These are phyloP conservation scores for Yamadazyma kanchanaburiensis DNA, from an alignment of 1,139 yeast genomes.

Conservation along the genomic window DNA sequence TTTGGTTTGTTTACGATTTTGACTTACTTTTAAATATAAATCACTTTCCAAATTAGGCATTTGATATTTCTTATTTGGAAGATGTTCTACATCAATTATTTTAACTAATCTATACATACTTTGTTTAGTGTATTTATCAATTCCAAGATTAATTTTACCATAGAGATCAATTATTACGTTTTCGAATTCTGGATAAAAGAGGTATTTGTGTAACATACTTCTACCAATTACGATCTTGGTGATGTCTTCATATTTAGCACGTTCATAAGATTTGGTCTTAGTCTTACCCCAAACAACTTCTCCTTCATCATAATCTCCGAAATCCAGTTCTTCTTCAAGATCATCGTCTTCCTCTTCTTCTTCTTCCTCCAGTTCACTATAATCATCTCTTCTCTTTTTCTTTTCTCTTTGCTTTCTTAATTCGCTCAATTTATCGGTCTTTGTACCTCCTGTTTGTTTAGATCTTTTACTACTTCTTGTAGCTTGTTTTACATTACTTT, in stretches of 20 bases:
- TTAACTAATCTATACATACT: slow-evolving; percentile 84
- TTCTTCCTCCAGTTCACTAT: slow-evolving; percentile 42
- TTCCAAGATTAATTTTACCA: slow-evolving; percentile 80
- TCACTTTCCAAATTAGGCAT: slow-evolving; percentile 56
- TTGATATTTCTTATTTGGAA: slow-evolving; percentile 54
- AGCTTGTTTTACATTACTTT: slow-evolving; percentile 20
- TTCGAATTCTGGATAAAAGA: slow-evolving; percentile 80
- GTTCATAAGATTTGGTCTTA: slow-evolving; percentile 16
- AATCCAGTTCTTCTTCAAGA: slow-evolving; percentile 34
- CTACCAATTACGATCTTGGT: slow-evolving; percentile 77
- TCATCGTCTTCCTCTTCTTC: slow-evolving; percentile 35
- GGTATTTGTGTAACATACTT: slow-evolving; percentile 65
- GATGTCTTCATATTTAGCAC: slow-evolving; percentile 50
- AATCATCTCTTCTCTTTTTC: slow-evolving; percentile 39
- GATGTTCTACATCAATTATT: slow-evolving; percentile 58
- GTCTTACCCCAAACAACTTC: slow-evolving; percentile 53
- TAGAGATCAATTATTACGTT: slow-evolving; percentile 68
- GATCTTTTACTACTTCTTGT: slow-evolving; percentile 25
- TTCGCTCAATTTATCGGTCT: slow-evolving; percentile 66
- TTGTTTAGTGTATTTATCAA: slow-evolving; percentile 56
- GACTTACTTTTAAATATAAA: slow-evolving; percentile 61
- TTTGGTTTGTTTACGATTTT: slow-evolving; percentile 64
- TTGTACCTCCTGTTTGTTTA: slow-evolving; percentile 27
- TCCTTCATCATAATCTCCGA: slow-evolving; percentile 32
- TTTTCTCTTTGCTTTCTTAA: slow-evolving; percentile 81